These are phyloP conservation scores for Sarcodon aspratus DNA, from an alignment of 768 basidiomycete genomes.

Conservation along the genomic window DNA sequence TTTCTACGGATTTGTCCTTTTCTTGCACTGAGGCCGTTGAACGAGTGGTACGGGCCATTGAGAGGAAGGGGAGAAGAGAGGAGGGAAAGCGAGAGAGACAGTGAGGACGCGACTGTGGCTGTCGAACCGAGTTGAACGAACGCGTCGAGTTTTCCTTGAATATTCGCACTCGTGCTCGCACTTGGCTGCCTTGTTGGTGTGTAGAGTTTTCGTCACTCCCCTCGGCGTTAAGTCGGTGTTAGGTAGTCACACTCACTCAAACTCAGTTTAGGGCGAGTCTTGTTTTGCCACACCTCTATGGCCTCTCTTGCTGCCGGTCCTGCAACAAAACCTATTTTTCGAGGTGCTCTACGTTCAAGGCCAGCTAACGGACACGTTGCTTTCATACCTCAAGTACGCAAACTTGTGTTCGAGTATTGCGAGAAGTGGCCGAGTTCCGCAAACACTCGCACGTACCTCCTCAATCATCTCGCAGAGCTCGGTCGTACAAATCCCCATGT, in stretches of 20 bases:
- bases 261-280: conserved; percentile 11
- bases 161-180: neutral
- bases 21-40: conserved; percentile 27
- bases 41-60: conserved; percentile 73
- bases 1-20: conserved; percentile 19
- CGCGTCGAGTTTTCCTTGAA: neutral
- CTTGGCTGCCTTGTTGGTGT: neutral
- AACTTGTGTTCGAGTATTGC: conserved; percentile 84
- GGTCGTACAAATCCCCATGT: conserved; percentile 73
- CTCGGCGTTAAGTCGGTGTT: neutral
- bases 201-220: neutral
- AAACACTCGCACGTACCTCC: conserved; percentile 59
- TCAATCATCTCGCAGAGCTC: conserved; percentile 47
- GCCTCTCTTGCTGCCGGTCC: conserved; percentile 15
- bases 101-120: conserved; percentile 23
- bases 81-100: conserved; percentile 8
- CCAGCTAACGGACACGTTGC: conserved; percentile 67
- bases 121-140: conserved; percentile 5
- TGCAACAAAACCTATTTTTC: conserved; percentile 25
- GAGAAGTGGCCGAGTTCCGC: conserved; percentile 71
- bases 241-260: conserved; percentile 8
- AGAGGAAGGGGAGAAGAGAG: conserved; percentile 4
- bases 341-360: conserved; percentile 38
- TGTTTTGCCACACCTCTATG: conserved; percentile 14
- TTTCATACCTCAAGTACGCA: conserved; percentile 71